Percentiles rank a stretch among this genome's conserved stretches.
phyloP scores from a whole-genome alignment of 208 protist genomes.

The Leishmania tropica region DNA sequence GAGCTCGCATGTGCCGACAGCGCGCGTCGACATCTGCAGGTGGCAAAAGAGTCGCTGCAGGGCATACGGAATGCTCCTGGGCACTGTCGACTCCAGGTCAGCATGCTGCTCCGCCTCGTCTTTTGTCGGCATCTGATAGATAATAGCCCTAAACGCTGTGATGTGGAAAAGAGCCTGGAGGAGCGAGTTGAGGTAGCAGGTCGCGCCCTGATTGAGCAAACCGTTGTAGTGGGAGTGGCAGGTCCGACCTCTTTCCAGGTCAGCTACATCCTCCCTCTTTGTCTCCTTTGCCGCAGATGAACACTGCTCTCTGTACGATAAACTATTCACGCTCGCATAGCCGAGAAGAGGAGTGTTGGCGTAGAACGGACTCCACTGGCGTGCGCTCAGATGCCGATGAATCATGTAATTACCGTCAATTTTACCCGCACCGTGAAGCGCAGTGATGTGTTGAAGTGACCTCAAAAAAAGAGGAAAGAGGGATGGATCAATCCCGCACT shows the following conservation, averaged over 20 bases:
- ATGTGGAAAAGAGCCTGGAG: constrained; percentile 92
- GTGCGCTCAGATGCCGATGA: constrained; percentile 74
- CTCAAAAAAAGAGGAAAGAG: constrained; percentile 82
- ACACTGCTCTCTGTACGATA: constrained; percentile 42
- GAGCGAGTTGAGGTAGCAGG: constrained; percentile 93
- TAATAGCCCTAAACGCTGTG: constrained; percentile 77
- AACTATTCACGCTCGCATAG: constrained; percentile 63
- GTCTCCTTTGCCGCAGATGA: neutral
- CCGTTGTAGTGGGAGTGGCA: constrained; percentile 66
- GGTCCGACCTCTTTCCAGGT: constrained; percentile 13
- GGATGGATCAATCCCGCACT: constrained; percentile 73
- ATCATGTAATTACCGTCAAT: constrained; percentile 68
- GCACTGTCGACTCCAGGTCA: constrained; percentile 19
- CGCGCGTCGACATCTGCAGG: constrained; percentile 65
- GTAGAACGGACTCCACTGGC: constrained; percentile 62
- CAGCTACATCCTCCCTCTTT: constrained; percentile 15
- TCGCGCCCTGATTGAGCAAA: constrained; percentile 91
- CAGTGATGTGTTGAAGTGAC: constrained; percentile 77
- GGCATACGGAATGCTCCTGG: constrained; percentile 88
- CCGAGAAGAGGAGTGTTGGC: constrained; percentile 56
- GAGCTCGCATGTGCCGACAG: constrained; percentile 87
- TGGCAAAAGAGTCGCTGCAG: constrained; percentile 90
- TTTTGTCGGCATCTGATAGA: constrained; percentile 91
- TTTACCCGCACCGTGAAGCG: constrained; percentile 45
- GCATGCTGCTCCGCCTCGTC: constrained; percentile 65